Evolutionary conservation across 2,329 filamentous ascomycete species (phyloP).

Genomic region (Coccinonectria pachysandricola): DNA sequence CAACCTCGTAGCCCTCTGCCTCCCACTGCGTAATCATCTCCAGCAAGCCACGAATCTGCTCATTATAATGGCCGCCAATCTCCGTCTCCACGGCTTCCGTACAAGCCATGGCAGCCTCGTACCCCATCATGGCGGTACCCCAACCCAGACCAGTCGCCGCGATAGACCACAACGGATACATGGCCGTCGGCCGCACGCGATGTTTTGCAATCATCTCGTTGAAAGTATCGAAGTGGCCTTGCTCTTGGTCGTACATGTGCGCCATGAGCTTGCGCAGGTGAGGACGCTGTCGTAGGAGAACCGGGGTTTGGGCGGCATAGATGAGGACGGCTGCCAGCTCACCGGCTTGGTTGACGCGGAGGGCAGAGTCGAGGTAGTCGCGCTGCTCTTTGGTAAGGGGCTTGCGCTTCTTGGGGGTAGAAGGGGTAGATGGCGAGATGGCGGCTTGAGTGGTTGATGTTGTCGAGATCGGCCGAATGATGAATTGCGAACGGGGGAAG

Average conservation of each 20-base stretch:
- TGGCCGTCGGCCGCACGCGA: conserved; percentile 80
- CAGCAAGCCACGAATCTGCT: conserved; percentile 72
- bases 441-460: conserved; percentile 10
- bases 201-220: conserved; percentile 74
- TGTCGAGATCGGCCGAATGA: conserved; percentile 13
- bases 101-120: conserved; percentile 95
- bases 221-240: conserved; percentile 75
- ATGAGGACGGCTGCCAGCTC: conserved; percentile 95
- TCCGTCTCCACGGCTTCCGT: conserved; percentile 98
- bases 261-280: conserved; percentile 84
- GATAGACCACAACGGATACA: conserved; percentile 82
- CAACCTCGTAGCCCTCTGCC: conserved; percentile 66
- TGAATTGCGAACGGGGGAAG: conserved; percentile 7
- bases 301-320: conserved; percentile 79
- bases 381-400: conserved; percentile 60
- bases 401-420: conserved; percentile 34
- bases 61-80: conserved; percentile 93
- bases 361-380: conserved; percentile 65
- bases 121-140: conserved; percentile 78
- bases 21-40: conserved; percentile 73
- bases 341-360: conserved; percentile 94
- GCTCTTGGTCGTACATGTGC: conserved; percentile 98
- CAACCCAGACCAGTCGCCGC: conserved; percentile 77
- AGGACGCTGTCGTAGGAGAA: conserved; percentile 69
- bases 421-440: conserved; percentile 11